phyloP scores from a whole-genome alignment of 1,284 basidiomycete species.

The Stygiomarasmius scandens region DNA sequence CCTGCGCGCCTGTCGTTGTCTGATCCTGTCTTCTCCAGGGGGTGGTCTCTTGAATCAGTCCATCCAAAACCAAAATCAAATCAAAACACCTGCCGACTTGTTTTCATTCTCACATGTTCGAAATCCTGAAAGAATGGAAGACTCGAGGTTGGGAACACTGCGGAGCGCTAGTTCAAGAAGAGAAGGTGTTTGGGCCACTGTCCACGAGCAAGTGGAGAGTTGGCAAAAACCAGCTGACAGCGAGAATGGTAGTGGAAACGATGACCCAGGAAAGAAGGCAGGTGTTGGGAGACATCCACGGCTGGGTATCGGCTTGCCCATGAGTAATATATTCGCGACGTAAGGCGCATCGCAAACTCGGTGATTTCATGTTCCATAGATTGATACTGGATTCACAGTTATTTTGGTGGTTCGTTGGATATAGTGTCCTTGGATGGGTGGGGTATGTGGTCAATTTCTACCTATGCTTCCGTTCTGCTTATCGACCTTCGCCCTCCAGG shows the following conservation, averaged over 20 bases:
- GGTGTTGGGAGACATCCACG: constrained; percentile 58
- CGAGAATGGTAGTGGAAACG: constrained; percentile 21
- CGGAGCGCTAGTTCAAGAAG: constrained; percentile 63
- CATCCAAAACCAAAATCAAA: constrained; percentile 36
- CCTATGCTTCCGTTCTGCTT: constrained; percentile 2
- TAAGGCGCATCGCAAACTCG: constrained; percentile 37
- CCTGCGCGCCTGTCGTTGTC: background rate
- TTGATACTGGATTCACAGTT: constrained; percentile 40
- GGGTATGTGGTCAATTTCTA: constrained; percentile 48
- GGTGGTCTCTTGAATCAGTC: constrained; percentile 60
- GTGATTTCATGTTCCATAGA: background rate
- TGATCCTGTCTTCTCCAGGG: constrained; percentile 44
- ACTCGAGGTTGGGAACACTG: constrained; percentile 70
- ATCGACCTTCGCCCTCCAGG: constrained; percentile 41
- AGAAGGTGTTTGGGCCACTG: constrained; percentile 71
- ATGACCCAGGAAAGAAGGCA: constrained; percentile 46
- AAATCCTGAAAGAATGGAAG: constrained; percentile 70
- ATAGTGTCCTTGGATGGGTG: constrained; percentile 84
- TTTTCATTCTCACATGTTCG: constrained; percentile 84
- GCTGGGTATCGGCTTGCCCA: constrained; percentile 80
- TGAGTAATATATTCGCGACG: constrained; percentile 86
- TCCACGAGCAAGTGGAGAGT: constrained; percentile 69
- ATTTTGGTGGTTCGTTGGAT: constrained; percentile 82
- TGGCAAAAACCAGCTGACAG: constrained; percentile 38
- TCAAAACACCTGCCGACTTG: constrained; percentile 68